Percentiles rank a stretch among this genome's conserved stretches.
These are phyloP conservation scores for Paraphoma sp. DNA, from an alignment of 2,329 filamentous ascomycete genomes.

Conservation along the genomic window DNA sequence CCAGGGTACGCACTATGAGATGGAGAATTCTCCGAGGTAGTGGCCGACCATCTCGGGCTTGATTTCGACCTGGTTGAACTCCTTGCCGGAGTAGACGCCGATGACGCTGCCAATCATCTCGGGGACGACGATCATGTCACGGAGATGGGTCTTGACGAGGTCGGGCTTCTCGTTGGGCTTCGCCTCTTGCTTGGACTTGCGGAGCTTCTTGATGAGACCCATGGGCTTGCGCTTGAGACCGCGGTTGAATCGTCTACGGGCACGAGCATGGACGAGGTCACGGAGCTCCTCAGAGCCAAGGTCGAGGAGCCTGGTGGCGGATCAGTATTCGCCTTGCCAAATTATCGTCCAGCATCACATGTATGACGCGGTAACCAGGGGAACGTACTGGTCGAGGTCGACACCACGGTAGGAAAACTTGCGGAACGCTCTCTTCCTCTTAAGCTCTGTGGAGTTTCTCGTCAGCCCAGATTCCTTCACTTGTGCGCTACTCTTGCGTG, in stretches of 20 bases:
- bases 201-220: conserved; percentile 99
- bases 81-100: conserved; percentile 99
- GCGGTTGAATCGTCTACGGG: conserved; percentile 98
- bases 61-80: conserved; percentile 99
- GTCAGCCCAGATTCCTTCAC: conserved; percentile 34
- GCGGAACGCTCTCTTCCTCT: conserved; percentile 99
- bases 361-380: conserved; percentile 7
- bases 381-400: conserved; percentile 96
- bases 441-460: conserved; percentile 72
- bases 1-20: conserved; percentile 85
- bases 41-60: conserved; percentile 99
- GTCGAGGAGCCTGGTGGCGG: conserved; percentile 82
- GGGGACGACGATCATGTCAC: conserved; percentile 99
- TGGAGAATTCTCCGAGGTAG: conserved; percentile 99
- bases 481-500: conserved; percentile 1
- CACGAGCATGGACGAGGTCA: conserved; percentile 98
- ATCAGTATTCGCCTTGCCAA: conserved; percentile 24
- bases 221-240: conserved; percentile 99
- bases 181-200: conserved; percentile 72
- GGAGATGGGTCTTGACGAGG: conserved; percentile 98
- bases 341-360: conserved; percentile 1
- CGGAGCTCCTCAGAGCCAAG: conserved; percentile 98
- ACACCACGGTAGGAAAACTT: conserved; percentile 99
- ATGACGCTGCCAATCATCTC: conserved; percentile 99
- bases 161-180: conserved; percentile 98